Base-by-base conservation (phyloP, 345 rosid species). In the Corymbia maculata region DNA sequence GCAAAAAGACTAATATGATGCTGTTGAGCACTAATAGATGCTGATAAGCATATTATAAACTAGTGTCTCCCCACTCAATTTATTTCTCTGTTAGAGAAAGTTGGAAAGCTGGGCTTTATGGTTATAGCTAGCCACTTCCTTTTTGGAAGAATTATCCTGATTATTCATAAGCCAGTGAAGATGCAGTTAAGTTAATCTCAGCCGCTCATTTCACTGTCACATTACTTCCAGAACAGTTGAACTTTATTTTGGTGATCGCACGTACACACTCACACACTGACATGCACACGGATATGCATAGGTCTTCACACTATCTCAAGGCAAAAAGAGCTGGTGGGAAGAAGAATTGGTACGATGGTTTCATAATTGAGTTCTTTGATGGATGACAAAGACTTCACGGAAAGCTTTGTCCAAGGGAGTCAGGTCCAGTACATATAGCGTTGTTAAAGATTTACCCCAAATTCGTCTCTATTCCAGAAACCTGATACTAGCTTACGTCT, bases 1-100 rank as follows among this genome's bases (percentile, higher is more conserved):
- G 79, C 9, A 86, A 91, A 89, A 89, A 93, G 90, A 89, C 88
- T 89, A 79, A 51, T 86, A 36, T 90, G 91, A 93, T 91, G 92
- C 59, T 89, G 93, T 64, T 91, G 42, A 89, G 92, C 95, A 92
- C 93, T 87, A 45, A 28, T 61, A 82, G 82, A 75, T 3, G 82
- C 49, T 36, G 49, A 42, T 42, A 75, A 75, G 49, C 82, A 75
- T 75, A 85, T 10, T 24, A 32, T 52, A 85, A n/a, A 30, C 52
- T 5, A 28, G 86, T 16, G 55, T 47, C 26, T 49, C 53, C 86
- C 86, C 52, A 50, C 53, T 49, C 52, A 28, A 13, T 26, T 47
- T 50, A 50, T 47, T 47, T n/a, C 51, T 84, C 51, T 51, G n/a
- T 24, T 24, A 3, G 32, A 49, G 86, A 84, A 16, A 84, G 36